A percentile compares a stretch with the other conserved stretches of the same genome.
phyloP scores from a whole-genome alignment of 169 alveolate species.

The Eimeria praecox region DNA sequence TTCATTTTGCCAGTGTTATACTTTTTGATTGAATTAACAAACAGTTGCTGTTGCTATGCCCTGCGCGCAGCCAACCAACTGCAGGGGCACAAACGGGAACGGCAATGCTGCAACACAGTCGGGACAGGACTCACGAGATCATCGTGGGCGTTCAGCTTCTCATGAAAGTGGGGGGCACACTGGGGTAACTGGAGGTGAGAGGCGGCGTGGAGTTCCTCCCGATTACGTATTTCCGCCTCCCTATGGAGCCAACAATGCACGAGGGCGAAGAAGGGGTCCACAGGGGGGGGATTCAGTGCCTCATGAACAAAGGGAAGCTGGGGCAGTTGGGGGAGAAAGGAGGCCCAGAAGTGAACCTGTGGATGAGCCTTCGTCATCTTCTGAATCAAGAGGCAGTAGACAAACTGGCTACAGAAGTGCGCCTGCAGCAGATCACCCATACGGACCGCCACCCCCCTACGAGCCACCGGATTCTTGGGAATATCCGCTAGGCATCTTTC shows the following conservation, averaged over 20 bases:
- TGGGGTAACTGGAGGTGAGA: background rate
- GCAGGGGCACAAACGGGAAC: background rate
- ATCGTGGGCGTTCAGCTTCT: background rate
- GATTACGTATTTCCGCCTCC: no score
- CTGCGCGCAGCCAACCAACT: background rate
- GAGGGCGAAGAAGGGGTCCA: no score
- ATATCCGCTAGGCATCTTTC: background rate
- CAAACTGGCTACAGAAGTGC: no score
- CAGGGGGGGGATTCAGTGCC: no score
- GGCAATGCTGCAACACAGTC: background rate
- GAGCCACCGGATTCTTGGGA: background rate
- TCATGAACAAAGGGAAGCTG: no score
- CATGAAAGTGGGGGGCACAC: background rate
- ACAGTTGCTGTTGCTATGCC: background rate
- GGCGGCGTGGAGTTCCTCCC: background rate
- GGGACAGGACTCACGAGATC: background rate
- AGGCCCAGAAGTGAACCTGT: no score
- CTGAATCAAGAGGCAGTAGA: no score
- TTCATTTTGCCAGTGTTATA: background rate
- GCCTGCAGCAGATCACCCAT: background rate
- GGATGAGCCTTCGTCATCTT: no score
- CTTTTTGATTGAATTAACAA: background rate
- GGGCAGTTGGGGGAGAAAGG: no score
- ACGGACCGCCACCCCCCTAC: background rate
- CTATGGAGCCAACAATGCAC: no score